These are phyloP conservation scores for Penicillium freii DNA, from an alignment of 2,329 filamentous ascomycete species.

Conservation along the genomic window DNA sequence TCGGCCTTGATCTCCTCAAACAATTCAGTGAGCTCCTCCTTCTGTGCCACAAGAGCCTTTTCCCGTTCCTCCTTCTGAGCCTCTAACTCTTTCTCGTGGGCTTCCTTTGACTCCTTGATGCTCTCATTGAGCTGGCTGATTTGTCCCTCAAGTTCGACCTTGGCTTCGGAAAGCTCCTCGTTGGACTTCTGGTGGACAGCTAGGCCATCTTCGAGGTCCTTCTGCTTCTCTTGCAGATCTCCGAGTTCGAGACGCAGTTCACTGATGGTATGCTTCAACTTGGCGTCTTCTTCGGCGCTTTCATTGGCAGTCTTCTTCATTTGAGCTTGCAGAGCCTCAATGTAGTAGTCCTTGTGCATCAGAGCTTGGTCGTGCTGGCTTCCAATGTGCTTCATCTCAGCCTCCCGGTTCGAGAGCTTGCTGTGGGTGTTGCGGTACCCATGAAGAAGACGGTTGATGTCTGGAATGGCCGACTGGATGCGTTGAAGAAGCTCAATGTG, in stretches of 20 bases:
- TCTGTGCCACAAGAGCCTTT: constrained; percentile 43
- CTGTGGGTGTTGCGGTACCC: constrained; percentile 53
- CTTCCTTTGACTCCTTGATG: constrained; percentile 44
- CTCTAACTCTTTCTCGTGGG: constrained; percentile 43
- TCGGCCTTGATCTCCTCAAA: constrained; percentile 50
- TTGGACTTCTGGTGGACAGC: constrained; percentile 46
- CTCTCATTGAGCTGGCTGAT: constrained; percentile 39
- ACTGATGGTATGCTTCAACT: constrained; percentile 44
- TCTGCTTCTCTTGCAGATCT: constrained; percentile 52
- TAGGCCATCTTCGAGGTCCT: constrained; percentile 51
- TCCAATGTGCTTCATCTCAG: constrained; percentile 50
- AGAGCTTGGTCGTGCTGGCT: constrained; percentile 52
- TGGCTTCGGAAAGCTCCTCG: constrained; percentile 45
- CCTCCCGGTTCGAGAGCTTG: constrained; percentile 50
- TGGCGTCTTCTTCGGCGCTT: constrained; percentile 49
- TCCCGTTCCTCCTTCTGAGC: constrained; percentile 33
- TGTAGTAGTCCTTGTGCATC: constrained; percentile 54
- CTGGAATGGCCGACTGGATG: constrained; percentile 48
- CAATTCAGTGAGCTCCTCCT: constrained; percentile 46
- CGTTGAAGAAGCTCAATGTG: constrained; percentile 43
- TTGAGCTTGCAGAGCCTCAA: constrained; percentile 52
- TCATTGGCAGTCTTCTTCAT: constrained; percentile 51
- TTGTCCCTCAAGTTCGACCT: constrained; percentile 45
- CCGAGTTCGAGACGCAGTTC: constrained; percentile 53
- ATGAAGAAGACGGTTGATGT: constrained; percentile 44